phyloP scores from a whole-genome alignment of 1,139 yeast genomes.

The Lodderomyces elongisporus region DNA sequence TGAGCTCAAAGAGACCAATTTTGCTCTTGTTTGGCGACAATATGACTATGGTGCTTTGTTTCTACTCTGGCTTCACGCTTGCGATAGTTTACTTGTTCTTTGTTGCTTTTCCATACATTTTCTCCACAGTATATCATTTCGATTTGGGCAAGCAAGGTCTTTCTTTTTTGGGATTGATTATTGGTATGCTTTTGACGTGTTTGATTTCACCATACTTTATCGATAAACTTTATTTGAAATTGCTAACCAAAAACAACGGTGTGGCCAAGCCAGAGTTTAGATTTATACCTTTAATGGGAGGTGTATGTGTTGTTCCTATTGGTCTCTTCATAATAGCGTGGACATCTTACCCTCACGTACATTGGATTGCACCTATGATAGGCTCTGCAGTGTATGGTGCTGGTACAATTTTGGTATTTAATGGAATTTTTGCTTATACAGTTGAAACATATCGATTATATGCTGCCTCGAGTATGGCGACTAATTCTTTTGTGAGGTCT shows the following conservation, averaged over 20 bases:
- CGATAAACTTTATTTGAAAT: conserved; percentile 18
- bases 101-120: conserved; percentile 58
- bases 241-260: conserved; percentile 26
- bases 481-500: conserved; percentile 36
- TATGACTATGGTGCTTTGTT: conserved; percentile 56
- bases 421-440: conserved; percentile 35
- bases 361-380: conserved; percentile 39
- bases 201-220: conserved; percentile 19
- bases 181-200: conserved; percentile 39
- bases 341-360: conserved; percentile 33
- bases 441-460: conserved; percentile 37
- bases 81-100: conserved; percentile 61
- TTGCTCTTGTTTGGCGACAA: conserved; percentile 51
- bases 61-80: conserved; percentile 56
- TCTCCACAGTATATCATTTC: conserved; percentile 43
- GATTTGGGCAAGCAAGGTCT: conserved; percentile 36
- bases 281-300: conserved; percentile 32
- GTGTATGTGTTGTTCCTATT: conserved; percentile 31
- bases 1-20: conserved; percentile 50
- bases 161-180: conserved; percentile 48
- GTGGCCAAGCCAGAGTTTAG: conserved; percentile 33
- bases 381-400: conserved; percentile 34
- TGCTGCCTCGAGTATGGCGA: conserved; percentile 40
- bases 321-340: conserved; percentile 39
- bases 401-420: conserved; percentile 38